phyloP scores from a whole-genome alignment of 2,329 filamentous ascomycete species.

The Hypocreales sp. region DNA sequence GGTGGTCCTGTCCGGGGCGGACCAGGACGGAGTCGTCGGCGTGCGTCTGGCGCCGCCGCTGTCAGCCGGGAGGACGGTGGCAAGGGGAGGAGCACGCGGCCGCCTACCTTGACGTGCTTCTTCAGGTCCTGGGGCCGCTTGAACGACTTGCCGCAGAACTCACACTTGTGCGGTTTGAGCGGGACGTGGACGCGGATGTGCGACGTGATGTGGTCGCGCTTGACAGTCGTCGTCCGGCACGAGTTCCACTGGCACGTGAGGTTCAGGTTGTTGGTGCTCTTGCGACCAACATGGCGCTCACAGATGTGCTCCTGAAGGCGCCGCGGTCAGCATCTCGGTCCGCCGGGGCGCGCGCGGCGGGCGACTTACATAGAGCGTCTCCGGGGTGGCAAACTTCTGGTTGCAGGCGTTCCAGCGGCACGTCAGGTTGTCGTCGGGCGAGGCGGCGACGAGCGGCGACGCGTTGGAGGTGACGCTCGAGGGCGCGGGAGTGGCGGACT shows the following conservation, averaged over 20 bases:
- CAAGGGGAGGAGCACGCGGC: background rate
- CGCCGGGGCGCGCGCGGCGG: no score
- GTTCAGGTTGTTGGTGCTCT: constrained; percentile 98
- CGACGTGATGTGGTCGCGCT: constrained; percentile 97
- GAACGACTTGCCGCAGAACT: constrained; percentile 97
- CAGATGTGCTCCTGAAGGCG: constrained; percentile 76
- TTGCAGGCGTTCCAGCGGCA: constrained; percentile 46
- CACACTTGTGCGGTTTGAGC: constrained; percentile 96
- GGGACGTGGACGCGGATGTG: constrained; percentile 99
- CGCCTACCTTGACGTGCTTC: constrained; percentile 83
- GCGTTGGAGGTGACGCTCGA: constrained; percentile 30
- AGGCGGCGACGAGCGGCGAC: constrained; percentile 21
- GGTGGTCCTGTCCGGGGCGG: constrained; percentile 34
- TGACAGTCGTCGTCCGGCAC: constrained; percentile 92
- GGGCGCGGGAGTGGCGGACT: constrained; percentile 36
- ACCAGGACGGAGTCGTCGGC: constrained; percentile 79
- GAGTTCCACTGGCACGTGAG: constrained; percentile 94
- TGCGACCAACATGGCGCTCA: constrained; percentile 94
- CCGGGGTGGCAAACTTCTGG: constrained; percentile 41
- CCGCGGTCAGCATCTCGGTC: no score
- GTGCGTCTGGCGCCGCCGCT: constrained; percentile 45
- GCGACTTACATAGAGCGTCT: constrained; percentile 42
- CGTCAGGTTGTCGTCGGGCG: constrained; percentile 36
- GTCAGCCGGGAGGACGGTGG: constrained; percentile 1
- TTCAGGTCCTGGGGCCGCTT: constrained; percentile 98